A percentile compares a stretch with the other conserved stretches of the same genome.
phyloP scores from a whole-genome alignment of 2,329 filamentous ascomycete species.

The Pseudovirgaria hyperparasitica region DNA sequence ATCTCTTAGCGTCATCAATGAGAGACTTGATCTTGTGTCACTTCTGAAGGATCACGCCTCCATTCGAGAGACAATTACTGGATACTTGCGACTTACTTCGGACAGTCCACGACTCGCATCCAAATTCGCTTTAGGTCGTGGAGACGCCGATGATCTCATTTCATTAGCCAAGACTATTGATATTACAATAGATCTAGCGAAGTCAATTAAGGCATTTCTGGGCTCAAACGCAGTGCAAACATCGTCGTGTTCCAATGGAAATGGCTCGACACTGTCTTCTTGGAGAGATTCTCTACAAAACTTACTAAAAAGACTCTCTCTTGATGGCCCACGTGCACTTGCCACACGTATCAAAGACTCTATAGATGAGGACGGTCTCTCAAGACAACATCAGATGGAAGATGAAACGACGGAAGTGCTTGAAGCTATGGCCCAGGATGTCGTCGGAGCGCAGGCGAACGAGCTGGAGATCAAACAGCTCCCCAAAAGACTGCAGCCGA shows the following conservation, averaged over 20 bases:
- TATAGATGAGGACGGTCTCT: conserved; percentile 88
- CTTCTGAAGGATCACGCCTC: conserved; percentile 54
- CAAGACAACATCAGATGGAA: conserved; percentile 64
- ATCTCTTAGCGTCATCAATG: conserved; percentile 65
- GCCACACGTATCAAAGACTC: conserved; percentile 59
- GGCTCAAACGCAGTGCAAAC: conserved; percentile 12
- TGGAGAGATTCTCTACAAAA: conserved; percentile 19
- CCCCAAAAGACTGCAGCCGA: conserved; percentile 24
- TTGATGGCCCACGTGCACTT: conserved; percentile 55
- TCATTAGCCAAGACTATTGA: conserved; percentile 70
- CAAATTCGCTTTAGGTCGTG: conserved; percentile 83
- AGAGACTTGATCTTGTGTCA: conserved; percentile 69
- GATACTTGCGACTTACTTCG: conserved; percentile 60
- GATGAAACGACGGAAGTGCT: conserved; percentile 60
- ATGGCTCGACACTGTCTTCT: conserved; percentile 6
- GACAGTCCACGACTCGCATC: conserved; percentile 86
- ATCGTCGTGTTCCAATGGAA: conserved; percentile 9
- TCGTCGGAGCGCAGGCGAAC: conserved; percentile 53
- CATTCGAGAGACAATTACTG: conserved; percentile 56
- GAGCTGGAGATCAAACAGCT: conserved; percentile 36
- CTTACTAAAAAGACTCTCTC: conserved; percentile 46
- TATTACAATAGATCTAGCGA: conserved; percentile 55
- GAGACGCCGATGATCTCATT: conserved; percentile 84
- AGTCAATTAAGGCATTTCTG: conserved; percentile 26
- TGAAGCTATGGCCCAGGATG: conserved; percentile 58